Evolutionary conservation across 2,329 filamentous ascomycete species (phyloP), one percentile per base, ranked within the genome.

Genomic region (Cladosporium sp.): DNA sequence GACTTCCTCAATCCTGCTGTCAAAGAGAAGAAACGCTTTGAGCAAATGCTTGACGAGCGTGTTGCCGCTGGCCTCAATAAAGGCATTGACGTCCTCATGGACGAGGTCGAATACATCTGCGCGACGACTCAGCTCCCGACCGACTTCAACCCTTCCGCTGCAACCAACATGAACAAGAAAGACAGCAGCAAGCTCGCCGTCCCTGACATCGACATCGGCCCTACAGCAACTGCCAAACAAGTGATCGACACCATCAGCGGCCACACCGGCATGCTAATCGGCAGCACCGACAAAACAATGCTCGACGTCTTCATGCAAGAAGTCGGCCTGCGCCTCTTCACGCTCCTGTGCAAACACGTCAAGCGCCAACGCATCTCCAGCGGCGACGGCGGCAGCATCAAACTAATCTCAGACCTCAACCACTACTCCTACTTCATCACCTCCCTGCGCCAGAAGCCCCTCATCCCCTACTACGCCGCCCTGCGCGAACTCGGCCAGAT

Each of bases 271-370:
- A 97, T 99, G 92, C 85, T 99, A 14, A 87, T 92, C 4, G 95
- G 95, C 68, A 96, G 92, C 76, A 98, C 94, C 1, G 95, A 99
- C 77, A 99, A 99, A 83, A 94, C 92, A 68, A 96, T 97, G 85
- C 88, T 99, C 30, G 95, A 99, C 75, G 95, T 99, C 15, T 99
- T 99, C 84, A 97, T 97, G 78, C 92, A 95, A 79, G 95, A 99
- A 81, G 94, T 99, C 30, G 95, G 95, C 0, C 86, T 97, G 69
- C 90, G 95, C 30, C 86, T 99, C 62, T 99, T 98, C 80, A 89
- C 90, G 24, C 91, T 92, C 21, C 84, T 99, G 60, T 97, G 94
- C 85, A 99, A 99, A 80, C 95, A 99, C 80, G 86, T 99, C 71
- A 99, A 99, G 82, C 90, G 94, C 11, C 95, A 98, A 82, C 90